Evolutionary conservation across 2,329 filamentous ascomycete genomes (phyloP), one percentile per base, ranked within the genome.

Genomic region (Xylariaceae sp.): DNA sequence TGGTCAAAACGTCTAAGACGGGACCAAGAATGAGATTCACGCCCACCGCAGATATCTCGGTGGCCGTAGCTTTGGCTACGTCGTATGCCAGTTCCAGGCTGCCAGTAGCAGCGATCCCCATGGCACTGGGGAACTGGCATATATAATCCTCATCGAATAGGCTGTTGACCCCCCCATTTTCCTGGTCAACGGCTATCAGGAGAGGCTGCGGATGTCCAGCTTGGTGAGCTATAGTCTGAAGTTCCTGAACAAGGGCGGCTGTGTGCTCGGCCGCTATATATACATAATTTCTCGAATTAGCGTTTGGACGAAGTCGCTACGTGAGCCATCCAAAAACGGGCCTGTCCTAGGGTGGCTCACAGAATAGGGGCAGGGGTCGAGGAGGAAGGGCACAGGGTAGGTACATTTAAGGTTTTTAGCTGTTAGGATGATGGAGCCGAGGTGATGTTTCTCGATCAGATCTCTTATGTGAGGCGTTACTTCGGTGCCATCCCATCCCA

Each of bases 141-240:
- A 97, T 92, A 68, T 92, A 94, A 66, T 94, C 89, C 63, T 96
- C 91, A 69, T 97, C 92, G 66, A 95, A 96, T 2, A 97, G 80
- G 72, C 90, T 96, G 74, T 96, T 97, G 70, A 96, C 92, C 2
- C 92, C 92, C 60, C 94, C 94, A 83, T 99, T 97, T 71, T 99
- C 94, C 69, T 99, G 94, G 68, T 97, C 94, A 36, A 97, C 76
- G 37, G 88, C 92, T 63, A 99, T 96, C 51, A 95, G 78, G 16
- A 99, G 75, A 2, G 94, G 94, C 2, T 92, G 86, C 2, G 88
- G 87, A 70, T 97, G 92, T 18, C 92, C 92, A 55, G 92, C 87
- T 71, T 95, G 82, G 67, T 89, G 88, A 36, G 94, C 94, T 67
- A 95, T 92, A 47, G 86, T 91, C 72, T 99, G 94, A 42, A 99